Conservation (phyloP, 2,329 filamentous ascomycete species). For the Colletotrichum sp. region DNA sequence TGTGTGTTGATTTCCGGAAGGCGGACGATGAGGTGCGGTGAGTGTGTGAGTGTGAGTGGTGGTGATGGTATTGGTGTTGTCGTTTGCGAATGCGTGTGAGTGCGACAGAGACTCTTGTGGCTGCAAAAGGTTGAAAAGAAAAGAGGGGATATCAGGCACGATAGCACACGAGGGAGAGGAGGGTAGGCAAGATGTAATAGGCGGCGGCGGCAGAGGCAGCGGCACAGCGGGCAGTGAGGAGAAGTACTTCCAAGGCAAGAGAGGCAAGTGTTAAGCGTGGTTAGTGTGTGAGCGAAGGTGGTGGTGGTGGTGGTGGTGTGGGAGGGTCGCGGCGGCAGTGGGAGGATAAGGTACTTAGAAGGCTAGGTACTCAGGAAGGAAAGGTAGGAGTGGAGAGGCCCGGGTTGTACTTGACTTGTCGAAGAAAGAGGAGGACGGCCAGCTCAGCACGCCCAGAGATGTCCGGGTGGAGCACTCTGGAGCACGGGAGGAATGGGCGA, state of each 20-base stretch:
- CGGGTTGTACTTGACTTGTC: slow-evolving; percentile 9
- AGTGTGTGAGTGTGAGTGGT: not conserved
- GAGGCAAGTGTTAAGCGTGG: not conserved
- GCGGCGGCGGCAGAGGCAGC: slow-evolving; percentile 1
- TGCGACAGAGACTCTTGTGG: not conserved
- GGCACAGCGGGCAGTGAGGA: not conserved
- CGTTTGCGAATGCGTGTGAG: not conserved
- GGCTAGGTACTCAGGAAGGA: not conserved
- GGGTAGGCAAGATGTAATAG: slow-evolving; percentile 20
- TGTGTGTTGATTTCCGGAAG: not conserved
- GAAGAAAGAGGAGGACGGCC: slow-evolving; percentile 18
- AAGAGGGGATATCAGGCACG: slow-evolving; percentile 21
- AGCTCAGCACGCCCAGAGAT: slow-evolving; percentile 23
- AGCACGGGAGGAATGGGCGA: slow-evolving; percentile 28
- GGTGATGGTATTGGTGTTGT: not conserved
- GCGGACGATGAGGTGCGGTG: not conserved
- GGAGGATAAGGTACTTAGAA: slow-evolving; percentile 5
- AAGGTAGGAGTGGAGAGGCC: slow-evolving; percentile 14
- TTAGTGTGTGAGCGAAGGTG: not conserved
- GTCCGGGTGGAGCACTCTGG: slow-evolving; percentile 19
- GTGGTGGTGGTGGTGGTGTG: not conserved
- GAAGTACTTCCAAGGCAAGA: not conserved
- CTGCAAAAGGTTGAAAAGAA: slow-evolving; percentile 17
- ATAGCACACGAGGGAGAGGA: slow-evolving; percentile 20
- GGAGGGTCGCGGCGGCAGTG: slow-evolving; percentile 10